These are phyloP conservation scores for Arthrobotrys iridis DNA, from an alignment of 2,329 filamentous ascomycete genomes.

Conservation along the genomic window DNA sequence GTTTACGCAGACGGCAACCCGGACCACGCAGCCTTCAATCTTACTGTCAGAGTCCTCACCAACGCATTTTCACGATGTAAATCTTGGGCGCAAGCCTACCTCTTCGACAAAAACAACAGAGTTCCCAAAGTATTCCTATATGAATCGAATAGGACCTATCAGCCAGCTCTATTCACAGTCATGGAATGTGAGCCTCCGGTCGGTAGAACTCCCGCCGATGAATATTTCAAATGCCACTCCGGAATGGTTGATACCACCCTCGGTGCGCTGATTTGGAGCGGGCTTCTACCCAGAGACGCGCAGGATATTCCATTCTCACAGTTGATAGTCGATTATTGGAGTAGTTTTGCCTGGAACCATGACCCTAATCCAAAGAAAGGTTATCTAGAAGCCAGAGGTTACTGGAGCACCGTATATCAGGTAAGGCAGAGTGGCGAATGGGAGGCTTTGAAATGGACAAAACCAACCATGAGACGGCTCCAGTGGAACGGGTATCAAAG, in stretches of 20 bases:
- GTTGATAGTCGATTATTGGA: conserved; percentile 61
- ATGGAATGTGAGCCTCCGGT: conserved; percentile 59
- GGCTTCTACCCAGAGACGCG: conserved; percentile 61
- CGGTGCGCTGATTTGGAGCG: conserved; percentile 60
- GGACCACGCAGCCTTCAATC: conserved; percentile 59
- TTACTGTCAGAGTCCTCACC: conserved; percentile 60
- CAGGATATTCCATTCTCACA: conserved; percentile 60
- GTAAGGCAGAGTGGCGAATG: conserved; percentile 58
- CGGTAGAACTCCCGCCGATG: conserved; percentile 44
- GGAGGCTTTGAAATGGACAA: conserved; percentile 53
- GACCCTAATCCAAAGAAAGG: conserved; percentile 59
- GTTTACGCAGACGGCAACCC: conserved; percentile 40
- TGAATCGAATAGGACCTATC: conserved; percentile 63
- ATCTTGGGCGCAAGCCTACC: conserved; percentile 60
- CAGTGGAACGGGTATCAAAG: conserved; percentile 36
- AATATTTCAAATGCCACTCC: conserved; percentile 64
- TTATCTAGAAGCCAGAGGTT: conserved; percentile 60
- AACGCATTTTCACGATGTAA: conserved; percentile 61
- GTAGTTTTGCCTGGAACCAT: conserved; percentile 59
- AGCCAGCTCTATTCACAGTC: conserved; percentile 58
- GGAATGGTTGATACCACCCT: conserved; percentile 63
- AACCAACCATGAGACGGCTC: conserved; percentile 32
- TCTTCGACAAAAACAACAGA: conserved; percentile 58
- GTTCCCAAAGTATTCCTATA: conserved; percentile 61
- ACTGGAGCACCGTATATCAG: conserved; percentile 59